These are phyloP conservation scores for Juncus inflexus DNA, from an alignment of 176 grass and related monocot genomes.

Conservation along the genomic window DNA sequence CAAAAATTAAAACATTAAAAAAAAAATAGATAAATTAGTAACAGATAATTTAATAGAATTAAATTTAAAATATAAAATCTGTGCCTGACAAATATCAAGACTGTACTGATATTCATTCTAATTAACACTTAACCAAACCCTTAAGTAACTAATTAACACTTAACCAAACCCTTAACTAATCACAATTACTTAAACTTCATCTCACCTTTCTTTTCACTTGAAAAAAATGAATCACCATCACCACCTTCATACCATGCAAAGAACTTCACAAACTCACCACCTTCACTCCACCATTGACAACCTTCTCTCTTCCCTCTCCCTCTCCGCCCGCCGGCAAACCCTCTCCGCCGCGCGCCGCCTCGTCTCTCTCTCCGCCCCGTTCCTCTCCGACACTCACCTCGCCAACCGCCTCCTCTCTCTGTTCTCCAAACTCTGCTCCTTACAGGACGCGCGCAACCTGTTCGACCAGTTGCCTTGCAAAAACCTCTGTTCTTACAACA, in stretches of 20 bases:
- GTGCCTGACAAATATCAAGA: no score
- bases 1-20: no score
- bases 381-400: constrained; percentile 33
- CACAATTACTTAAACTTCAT: no score
- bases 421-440: constrained; percentile 34
- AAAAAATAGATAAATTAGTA: no score
- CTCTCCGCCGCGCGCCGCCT: constrained; percentile 41
- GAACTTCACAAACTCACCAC: constrained; percentile 3
- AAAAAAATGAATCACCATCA: no score
- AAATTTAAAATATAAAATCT: no score
- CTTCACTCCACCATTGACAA: constrained; percentile 53
- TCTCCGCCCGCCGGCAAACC: constrained; percentile 22
- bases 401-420: constrained; percentile 70
- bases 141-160: no score
- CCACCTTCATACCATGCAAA: not conserved
- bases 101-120: no score
- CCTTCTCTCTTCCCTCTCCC: constrained; percentile 30
- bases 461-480: constrained; percentile 41
- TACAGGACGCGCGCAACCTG: constrained; percentile 47
- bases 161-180: no score
- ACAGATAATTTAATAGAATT: no score
- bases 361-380: constrained; percentile 33
- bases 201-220: no score
- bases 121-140: no score
- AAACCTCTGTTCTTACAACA: constrained; percentile 73